phyloP scores from a whole-genome alignment of 1,284 basidiomycete species.

The Exobasidium cylindrosporum region DNA sequence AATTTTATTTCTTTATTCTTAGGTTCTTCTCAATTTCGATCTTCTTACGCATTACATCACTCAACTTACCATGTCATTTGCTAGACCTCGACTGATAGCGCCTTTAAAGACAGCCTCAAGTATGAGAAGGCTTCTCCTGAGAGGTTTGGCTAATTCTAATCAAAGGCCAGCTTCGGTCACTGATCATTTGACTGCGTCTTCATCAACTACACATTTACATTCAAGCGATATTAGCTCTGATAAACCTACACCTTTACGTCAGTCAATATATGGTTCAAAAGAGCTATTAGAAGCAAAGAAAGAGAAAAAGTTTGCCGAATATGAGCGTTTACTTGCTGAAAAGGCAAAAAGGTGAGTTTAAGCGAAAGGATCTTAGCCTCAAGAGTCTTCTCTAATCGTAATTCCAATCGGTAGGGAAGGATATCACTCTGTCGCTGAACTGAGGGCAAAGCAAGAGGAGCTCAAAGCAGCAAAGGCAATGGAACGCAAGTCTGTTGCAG shows the following conservation, averaged over 20 bases:
- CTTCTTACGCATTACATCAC: too few species aligned
- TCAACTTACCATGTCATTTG: not conserved
- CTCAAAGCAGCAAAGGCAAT: constrained; percentile 6
- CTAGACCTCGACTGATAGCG: not conserved
- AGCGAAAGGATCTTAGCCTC: too few species aligned
- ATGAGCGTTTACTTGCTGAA: constrained; percentile 39
- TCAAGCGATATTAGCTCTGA: not conserved
- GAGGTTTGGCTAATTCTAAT: not conserved
- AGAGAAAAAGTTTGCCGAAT: constrained; percentile 41
- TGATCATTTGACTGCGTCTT: not conserved
- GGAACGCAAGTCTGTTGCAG: not conserved
- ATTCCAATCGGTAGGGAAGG: constrained; percentile 11
- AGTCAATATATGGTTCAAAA: not conserved
- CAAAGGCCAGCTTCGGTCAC: not conserved
- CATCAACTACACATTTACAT: not conserved
- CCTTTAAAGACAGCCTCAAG: not conserved
- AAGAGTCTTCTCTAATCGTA: not conserved
- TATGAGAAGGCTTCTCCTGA: not conserved
- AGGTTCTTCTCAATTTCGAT: too few species aligned
- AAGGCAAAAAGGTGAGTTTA: constrained; percentile 34
- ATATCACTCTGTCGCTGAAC: constrained; percentile 31
- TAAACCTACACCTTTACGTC: not conserved
- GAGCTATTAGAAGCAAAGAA: constrained; percentile 26
- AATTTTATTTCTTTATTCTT: too few species aligned
- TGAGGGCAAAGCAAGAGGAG: constrained; percentile 16